Evolutionary conservation across 352 stramenopile genomes (phyloP), one percentile per base, ranked within the genome.

Genomic region (Phytophthora sp.): DNA sequence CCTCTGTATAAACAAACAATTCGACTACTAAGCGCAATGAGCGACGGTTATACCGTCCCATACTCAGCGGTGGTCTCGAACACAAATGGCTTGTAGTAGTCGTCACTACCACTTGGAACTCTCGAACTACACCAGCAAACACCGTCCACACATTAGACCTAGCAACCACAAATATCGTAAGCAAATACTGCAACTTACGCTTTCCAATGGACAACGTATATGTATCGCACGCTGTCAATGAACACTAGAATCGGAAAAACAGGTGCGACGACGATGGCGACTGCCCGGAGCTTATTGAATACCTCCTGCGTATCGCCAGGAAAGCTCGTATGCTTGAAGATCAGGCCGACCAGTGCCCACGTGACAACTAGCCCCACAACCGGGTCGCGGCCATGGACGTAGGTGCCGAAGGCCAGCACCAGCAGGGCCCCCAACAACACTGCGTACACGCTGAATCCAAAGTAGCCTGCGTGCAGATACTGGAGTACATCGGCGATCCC

Each of bases 61-160:
- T 86, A 86, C 52, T 86, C 76, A 1, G 76, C 61, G 8, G 64
- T 71, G 0, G 74, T 86, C 61, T 86, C 70, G 39, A 82, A 86
- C 26, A 66, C 66, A 51, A 79, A 73, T 20, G 68, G 37, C 53
- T 86, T 86, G 62, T 69, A 80, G 67, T 71, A 81, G 21, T 76
- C 74, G 38, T 79, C 67, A 45, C 68, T 79, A 32, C 46, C 39
- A 39, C 53, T 53, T 37, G 55, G 42, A 42, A 57, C 27, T 44
- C 63, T 69, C 30, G 46, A 12, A 32, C 39, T 62, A 41, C 24
- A 41, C 13, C 3, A 45, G 43, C 18, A 54, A 12, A 28, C 13
- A 44, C n/a, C n/a, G n/a, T n/a, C n/a, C n/a, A n/a, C n/a, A n/a
- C n/a, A n/a, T n/a, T n/a, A n/a, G n/a, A n/a, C n/a, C n/a, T n/a